These are phyloP conservation scores for Podila horticola DNA, from an alignment of 192 early-diverging fungal species.

Conservation along the genomic window DNA sequence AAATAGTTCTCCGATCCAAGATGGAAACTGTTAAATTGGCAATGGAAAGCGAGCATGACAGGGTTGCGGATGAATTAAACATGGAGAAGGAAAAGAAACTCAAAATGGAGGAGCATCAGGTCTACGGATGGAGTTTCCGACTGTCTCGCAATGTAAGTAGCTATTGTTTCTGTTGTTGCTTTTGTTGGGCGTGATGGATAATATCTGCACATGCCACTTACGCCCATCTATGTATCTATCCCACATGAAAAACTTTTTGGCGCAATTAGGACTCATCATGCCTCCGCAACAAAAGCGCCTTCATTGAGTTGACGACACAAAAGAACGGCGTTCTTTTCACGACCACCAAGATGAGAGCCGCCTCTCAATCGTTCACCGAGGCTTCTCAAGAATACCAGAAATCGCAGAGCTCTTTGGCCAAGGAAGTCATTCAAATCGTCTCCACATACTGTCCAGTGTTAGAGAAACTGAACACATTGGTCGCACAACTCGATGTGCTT, in stretches of 20 bases:
- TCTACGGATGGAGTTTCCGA: slow-evolving; percentile 89
- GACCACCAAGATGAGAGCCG: slow-evolving; percentile 71
- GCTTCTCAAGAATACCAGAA: slow-evolving; percentile 71
- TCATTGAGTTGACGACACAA: slow-evolving; percentile 88
- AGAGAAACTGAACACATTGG: slow-evolving; percentile 76
- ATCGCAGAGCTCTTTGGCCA: slow-evolving; percentile 79
- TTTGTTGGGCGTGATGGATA: not conserved
- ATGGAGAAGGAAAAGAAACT: slow-evolving; percentile 88
- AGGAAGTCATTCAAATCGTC: slow-evolving; percentile 89
- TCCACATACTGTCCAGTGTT: slow-evolving; percentile 86
- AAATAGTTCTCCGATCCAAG: slow-evolving; percentile 30
- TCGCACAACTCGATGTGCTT: slow-evolving; percentile 91
- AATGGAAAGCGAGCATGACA: slow-evolving; percentile 40
- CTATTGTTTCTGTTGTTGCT: not conserved
- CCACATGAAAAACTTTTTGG: no score
- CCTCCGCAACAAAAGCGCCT: slow-evolving; percentile 75
- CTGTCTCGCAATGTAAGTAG: slow-evolving; percentile 69
- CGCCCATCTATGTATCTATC: no score
- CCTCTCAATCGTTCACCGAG: slow-evolving; percentile 71
- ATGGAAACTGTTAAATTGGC: slow-evolving; percentile 35
- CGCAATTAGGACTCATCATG: slow-evolving; percentile 66
- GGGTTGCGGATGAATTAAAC: slow-evolving; percentile 71
- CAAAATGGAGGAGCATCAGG: slow-evolving; percentile 87
- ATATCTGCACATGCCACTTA: not conserved
- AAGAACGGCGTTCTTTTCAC: slow-evolving; percentile 93